Conservation (phyloP, 208 protist species). For the Leishmania major region DNA sequence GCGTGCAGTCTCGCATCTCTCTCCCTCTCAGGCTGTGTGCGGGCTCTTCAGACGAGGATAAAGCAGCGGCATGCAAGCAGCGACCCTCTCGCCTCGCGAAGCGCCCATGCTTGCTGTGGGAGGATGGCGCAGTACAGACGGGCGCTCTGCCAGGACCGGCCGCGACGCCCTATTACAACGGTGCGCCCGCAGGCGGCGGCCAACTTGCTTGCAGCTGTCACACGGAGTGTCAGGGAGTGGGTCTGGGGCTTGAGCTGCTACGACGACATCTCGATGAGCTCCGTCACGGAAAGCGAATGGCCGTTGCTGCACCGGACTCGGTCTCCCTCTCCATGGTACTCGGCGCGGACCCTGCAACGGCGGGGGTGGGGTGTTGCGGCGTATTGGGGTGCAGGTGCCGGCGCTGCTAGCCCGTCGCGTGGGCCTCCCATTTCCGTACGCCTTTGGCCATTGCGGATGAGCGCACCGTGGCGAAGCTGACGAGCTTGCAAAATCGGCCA, state of each 20-base stretch:
- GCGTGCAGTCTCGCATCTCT: no score
- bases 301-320: neutral
- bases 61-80: neutral
- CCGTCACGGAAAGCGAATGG: neutral
- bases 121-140: no score
- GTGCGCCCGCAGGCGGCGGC: no score
- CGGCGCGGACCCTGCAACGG: neutral
- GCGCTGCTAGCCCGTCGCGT: neutral
- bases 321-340: neutral
- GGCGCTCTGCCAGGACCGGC: no score
- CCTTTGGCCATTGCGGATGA: neutral
- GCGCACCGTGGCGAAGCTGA: no score
- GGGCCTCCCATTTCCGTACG: neutral
- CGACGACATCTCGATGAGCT: no score
- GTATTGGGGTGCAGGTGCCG: neutral
- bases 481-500: neutral
- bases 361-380: neutral
- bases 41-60: neutral
- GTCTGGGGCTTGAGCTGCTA: neutral
- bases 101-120: no score
- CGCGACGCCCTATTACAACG: neutral
- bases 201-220: no score
- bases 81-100: neutral
- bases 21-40: neutral
- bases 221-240: neutral